Conservation (phyloP, 345 rosid genomes). For the Citrus mangshanensis region DNA sequence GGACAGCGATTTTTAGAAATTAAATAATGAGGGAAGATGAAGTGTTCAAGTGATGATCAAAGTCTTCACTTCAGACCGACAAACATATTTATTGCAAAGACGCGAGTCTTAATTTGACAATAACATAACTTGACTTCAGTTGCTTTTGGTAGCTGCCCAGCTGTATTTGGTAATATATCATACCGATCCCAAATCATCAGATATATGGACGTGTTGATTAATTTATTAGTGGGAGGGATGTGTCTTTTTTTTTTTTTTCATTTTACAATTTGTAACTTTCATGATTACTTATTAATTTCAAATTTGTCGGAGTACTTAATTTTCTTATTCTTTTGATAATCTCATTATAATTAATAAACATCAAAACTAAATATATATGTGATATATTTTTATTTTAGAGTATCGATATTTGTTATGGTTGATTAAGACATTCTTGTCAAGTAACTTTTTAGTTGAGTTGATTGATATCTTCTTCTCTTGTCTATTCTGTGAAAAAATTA, state of each 20-base stretch:
- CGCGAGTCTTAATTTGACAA: background rate
- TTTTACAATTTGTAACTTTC: background rate
- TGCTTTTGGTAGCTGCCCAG: background rate
- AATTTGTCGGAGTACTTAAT: background rate
- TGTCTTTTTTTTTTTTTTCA: no score
- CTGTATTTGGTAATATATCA: no score
- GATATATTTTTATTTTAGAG: no score
- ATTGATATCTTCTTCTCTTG: no score
- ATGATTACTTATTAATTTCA: no score
- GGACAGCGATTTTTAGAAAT: background rate
- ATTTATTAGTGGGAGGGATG: background rate
- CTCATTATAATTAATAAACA: background rate
- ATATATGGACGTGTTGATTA: background rate
- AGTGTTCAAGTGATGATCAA: background rate
- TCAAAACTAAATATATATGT: no score
- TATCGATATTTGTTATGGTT: no score
- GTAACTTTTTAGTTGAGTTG: no score
- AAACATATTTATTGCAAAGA: background rate
- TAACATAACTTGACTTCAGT: background rate
- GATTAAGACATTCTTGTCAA: no score
- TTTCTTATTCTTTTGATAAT: background rate
- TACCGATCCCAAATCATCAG: background rate
- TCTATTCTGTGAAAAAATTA: no score
- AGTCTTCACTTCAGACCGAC: background rate
- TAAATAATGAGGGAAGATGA: background rate